Evolutionary conservation across 768 basidiomycete species (phyloP), one percentile per base, ranked within the genome.

Genomic region (Termitomyces sp.): DNA sequence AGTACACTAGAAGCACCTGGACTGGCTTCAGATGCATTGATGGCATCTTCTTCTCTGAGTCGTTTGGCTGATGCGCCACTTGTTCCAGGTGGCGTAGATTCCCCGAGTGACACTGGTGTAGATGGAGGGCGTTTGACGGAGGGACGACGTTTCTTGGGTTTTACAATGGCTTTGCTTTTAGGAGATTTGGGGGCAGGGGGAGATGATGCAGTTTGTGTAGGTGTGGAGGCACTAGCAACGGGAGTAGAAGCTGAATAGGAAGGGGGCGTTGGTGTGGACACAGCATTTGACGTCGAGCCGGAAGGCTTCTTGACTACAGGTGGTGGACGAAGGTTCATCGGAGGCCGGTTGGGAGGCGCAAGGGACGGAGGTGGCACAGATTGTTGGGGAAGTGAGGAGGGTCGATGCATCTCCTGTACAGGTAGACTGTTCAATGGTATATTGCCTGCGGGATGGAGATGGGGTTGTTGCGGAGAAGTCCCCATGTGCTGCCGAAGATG

Each of bases 151-250:
- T 73, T 70, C 34, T 79, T 84, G 16, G 75, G 55, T 68, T 82
- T 88, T n/a, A 75, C 42, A 16, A 70, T 52, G 1, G 73, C 64
- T 66, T 82, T 89, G 52, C 67, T 67, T 64, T 84, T 88, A 0
- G 89, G 89, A 4, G 89, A 90, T 68, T 85, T 90, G 1, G 86
- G 81, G 5, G 78, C 79, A 63, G 81, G 81, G 1, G 88, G 88
- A 10, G 87, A 88, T 34, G 79, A 76, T 25, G 76, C 75, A 23
- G 77, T 72, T 17, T 78, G 71, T 10, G 76, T 76, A 10, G 86
- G 84, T 5, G 85, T 86, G 0, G 79, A 67, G 0, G 79, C 76
- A 54, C 70, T 79, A 45, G 75, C 65, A 34, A 64, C 70, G 3
- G 79, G 76, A 0, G 77, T 78, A 0, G 80, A 71, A 8, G 73